Base-by-base conservation (phyloP, 2,329 filamentous ascomycete genomes). In the Aspergillus sclerotialis region DNA sequence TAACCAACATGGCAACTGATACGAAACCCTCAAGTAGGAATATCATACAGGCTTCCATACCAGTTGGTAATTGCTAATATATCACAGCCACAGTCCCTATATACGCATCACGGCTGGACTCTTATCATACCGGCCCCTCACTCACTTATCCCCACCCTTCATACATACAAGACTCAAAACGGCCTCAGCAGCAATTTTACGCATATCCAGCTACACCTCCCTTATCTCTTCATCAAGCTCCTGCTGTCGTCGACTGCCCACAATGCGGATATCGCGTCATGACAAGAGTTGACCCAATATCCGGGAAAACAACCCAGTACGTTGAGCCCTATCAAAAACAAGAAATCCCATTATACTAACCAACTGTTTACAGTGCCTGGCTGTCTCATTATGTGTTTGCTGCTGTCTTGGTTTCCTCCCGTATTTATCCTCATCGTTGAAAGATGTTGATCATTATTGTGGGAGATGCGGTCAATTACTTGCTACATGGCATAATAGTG, bases 391-490 rank as follows among this genome's bases (percentile, higher is more conserved):
- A 30, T 72, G 69, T 54, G 59, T 54, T 37, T 51, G 61, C 34
- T 48, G 49, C 39, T 67, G 64, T 40, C 44, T 71, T 4, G 65
- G 68, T 9, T 73, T 68, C 43, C 61, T 72, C 29, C 68, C 69
- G 0, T 73, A 72, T 41, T 25, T 70, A 18, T 61, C 71, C 48
- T 60, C 59, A 16, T 61, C 57, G 28, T 52, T 68, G 33, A 73
- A 73, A 50, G 65, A 72, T 35, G 64, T 68, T 4, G 50, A 65
- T 40, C 69, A 73, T 45, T 62, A 61, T 39, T 73, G 69, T 36
- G 65, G 66, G 1, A 55, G 60, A 19, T 73, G 69, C 38, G 62
- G 63, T 21, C 55, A 55, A 2, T 39, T 64, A 36, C 57, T 73
- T 29, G 69, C 67, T 1, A 65, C 60, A 0, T 72, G 66, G 64